Percentiles rank a stretch among this genome's conserved stretches.
These are phyloP conservation scores for Tuber microsphaerosporum DNA, from an alignment of 495 filamentous ascomycete genomes.

Conservation along the genomic window DNA sequence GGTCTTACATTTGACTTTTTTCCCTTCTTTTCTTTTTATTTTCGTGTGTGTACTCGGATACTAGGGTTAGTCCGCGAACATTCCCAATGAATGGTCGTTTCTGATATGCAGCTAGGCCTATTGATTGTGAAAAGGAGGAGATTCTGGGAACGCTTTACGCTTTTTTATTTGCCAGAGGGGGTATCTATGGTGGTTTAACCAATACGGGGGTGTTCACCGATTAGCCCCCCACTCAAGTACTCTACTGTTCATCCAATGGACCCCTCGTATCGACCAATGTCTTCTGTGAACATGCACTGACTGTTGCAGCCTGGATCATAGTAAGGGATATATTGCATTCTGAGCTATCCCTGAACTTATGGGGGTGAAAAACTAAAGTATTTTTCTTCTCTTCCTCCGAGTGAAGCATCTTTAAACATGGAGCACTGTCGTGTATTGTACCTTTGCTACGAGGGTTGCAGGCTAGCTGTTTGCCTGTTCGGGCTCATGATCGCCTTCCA, in stretches of 20 bases:
- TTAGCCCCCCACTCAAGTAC: too few species aligned
- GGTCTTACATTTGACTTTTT: slow-evolving; percentile 21
- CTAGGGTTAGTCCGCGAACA: too few species aligned
- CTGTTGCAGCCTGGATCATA: not conserved
- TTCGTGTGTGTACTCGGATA: not conserved
- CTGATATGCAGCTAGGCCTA: too few species aligned
- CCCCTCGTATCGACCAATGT: not conserved
- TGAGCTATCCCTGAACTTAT: not conserved
- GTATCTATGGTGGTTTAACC: too few species aligned
- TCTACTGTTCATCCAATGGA: not conserved
- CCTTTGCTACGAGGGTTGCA: not conserved
- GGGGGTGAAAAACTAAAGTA: not conserved
- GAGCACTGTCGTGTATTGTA: not conserved
- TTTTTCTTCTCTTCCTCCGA: not conserved
- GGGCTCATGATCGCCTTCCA: not conserved
- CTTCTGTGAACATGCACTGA: slow-evolving; percentile 1
- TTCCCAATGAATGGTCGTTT: too few species aligned
- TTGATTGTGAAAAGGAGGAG: too few species aligned
- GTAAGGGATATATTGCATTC: not conserved
- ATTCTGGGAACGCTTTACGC: too few species aligned
- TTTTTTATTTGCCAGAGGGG: too few species aligned
- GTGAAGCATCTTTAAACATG: not conserved
- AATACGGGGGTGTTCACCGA: too few species aligned
- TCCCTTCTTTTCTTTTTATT: not conserved
- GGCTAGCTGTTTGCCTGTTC: not conserved